These are phyloP conservation scores for Didymella keratinophila DNA, from an alignment of 2,329 filamentous ascomycete genomes.

Conservation along the genomic window DNA sequence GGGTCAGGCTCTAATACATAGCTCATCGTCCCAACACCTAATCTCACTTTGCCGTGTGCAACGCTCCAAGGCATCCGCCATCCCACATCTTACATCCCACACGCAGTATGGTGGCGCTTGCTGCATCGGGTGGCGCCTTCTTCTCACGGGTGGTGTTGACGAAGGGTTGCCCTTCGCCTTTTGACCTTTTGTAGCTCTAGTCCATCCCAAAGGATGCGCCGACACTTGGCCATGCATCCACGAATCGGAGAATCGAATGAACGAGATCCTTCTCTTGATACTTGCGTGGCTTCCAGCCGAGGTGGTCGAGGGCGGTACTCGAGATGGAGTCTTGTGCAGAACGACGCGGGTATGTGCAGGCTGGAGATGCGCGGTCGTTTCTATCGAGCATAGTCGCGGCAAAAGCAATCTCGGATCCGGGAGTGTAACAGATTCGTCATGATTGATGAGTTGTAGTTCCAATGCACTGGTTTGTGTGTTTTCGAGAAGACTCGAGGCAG, in stretches of 20 bases:
- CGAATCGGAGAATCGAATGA: conserved; percentile 3
- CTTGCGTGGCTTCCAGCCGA: no score
- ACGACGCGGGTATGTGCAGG: neutral
- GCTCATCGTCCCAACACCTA: no score
- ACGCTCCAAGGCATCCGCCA: neutral
- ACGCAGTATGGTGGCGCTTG: conserved; percentile 7
- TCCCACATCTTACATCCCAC: neutral
- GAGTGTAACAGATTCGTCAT: no score
- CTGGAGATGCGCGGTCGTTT: neutral
- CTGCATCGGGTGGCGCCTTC: neutral
- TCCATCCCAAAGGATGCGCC: no score
- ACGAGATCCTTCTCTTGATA: no score
- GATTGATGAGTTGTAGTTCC: no score
- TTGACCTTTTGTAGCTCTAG: neutral
- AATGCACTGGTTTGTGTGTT: no score
- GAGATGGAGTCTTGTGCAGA: neutral
- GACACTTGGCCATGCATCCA: neutral
- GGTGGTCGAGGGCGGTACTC: neutral
- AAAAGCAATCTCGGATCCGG: neutral
- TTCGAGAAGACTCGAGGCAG: no score
- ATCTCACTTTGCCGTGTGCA: no score
- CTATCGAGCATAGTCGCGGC: neutral
- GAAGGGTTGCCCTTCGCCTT: neutral
- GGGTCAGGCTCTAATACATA: no score
- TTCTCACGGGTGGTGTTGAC: neutral